Conservation (phyloP, 2,329 filamentous ascomycete genomes). For the Paramyrothecium sp. region DNA sequence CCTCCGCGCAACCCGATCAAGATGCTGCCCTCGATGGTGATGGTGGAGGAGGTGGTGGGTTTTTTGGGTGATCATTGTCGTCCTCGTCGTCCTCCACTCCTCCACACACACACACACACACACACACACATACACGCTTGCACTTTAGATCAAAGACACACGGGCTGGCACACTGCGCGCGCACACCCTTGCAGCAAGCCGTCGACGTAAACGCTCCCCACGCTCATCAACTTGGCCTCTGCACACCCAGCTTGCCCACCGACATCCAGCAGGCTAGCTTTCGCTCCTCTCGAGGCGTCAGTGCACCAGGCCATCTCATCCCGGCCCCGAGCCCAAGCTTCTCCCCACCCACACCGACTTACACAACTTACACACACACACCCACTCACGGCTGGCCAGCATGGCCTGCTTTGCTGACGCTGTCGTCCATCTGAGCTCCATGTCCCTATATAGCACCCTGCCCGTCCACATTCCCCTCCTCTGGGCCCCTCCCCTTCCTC, state of each 20-base stretch:
- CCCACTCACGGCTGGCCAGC: no score
- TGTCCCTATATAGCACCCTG: slow-evolving; percentile 6
- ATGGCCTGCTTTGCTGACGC: neutral
- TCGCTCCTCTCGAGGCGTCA: neutral
- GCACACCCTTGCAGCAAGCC: neutral
- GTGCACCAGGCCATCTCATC: neutral
- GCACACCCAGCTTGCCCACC: neutral
- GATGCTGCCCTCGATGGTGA: no score
- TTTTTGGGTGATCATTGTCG: no score
- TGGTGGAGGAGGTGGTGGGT: no score
- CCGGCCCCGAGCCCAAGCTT: no score
- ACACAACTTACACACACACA: no score
- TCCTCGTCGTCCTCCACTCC: no score
- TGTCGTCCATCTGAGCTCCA: neutral
- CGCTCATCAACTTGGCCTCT: neutral
- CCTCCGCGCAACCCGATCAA: no score
- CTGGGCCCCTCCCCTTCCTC: neutral
- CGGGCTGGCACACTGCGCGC: neutral
- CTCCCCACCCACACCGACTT: no score
- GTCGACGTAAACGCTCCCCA: neutral
- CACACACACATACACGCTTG: neutral
- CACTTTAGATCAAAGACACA: neutral
- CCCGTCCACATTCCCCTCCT: neutral
- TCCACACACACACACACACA: neutral
- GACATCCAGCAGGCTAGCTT: neutral